A percentile compares a stretch with the other conserved stretches of the same genome.
phyloP scores from a whole-genome alignment of 1,284 basidiomycete species.

The Sanghuangporus sanghuang region DNA sequence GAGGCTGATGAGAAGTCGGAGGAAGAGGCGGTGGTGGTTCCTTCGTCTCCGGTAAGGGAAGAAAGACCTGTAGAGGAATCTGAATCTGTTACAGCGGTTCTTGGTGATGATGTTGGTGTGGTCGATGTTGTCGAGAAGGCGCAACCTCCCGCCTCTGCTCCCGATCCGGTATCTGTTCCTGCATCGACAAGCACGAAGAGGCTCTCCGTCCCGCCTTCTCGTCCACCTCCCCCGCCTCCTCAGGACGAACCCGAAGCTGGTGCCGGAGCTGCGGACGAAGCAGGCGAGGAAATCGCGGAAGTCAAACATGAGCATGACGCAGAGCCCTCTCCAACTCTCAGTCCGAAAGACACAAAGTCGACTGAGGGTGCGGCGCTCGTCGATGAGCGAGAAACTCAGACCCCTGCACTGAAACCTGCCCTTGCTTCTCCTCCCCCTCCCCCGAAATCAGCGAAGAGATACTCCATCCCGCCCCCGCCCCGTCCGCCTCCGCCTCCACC shows the following conservation, averaged over 20 bases:
- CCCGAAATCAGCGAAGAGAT: background rate
- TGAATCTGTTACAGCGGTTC: background rate
- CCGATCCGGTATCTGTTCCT: background rate
- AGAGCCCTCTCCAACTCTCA: background rate
- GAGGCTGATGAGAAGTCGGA: too few relatives aligned
- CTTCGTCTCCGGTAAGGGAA: background rate
- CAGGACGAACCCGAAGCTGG: background rate
- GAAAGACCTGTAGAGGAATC: background rate
- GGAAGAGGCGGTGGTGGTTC: background rate
- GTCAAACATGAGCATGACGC: background rate
- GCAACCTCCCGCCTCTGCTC: background rate
- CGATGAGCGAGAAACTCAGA: conserved; percentile 1
- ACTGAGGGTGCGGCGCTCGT: conserved; percentile 3
- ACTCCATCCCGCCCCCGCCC: conserved; percentile 15
- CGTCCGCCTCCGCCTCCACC: conserved; percentile 14
- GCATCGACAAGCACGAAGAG: conserved; percentile 10
- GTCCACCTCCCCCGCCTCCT: conserved; percentile 3
- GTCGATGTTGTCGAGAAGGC: background rate
- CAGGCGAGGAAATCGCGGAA: background rate
- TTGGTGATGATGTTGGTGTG: background rate
- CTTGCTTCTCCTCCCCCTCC: background rate
- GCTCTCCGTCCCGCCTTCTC: conserved; percentile 20
- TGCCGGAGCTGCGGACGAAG: background rate
- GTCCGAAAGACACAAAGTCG: background rate
- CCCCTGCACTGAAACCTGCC: background rate